Base-by-base conservation (phyloP, 2,329 filamentous ascomycete species). In the Calonectria crousiana region DNA sequence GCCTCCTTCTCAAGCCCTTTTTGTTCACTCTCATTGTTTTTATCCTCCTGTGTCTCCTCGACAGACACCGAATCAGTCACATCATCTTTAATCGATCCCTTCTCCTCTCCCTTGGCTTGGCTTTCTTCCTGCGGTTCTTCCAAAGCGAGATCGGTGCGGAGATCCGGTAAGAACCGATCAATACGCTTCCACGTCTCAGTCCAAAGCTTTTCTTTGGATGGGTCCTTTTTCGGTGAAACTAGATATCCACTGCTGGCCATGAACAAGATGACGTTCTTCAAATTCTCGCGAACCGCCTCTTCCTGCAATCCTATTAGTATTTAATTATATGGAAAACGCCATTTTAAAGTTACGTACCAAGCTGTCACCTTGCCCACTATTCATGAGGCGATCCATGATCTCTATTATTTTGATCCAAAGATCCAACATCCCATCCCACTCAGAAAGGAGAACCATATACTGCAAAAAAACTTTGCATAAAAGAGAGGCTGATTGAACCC, bases 401-500 rank as follows among this genome's bases (percentile, higher is more conserved):
- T 96, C 95, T 77, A 98, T 91, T 70, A 98, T 98, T 84, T 93
- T 93, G 58, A 97, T 87, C 97, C 97, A 99, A 14, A 98, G 89
- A 82, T 97, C 95, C 49, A 98, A 87, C 92, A 98, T 95, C 26
- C 95, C 95, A 28, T 96, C 94, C 91, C 95, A 96, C 78, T 95
- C 93, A 6, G 93, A 94, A 34, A 98, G 89, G 47, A 96, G 88
- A 2, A 96, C 95, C 4, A 98, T 89, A 83, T 98, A 98, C 83
- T 98, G 96, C 74, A 99, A 85, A 85, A 98, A 99, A 3, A 98
- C 96, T 84, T 97, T 98, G 88, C 95, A 98, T 18, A 99, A 89
- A 65, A 99, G 88, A 13, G 95, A 98, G 0, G 96, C 95, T 1
- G 95, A 95, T 81, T 98, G 95, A 0, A 98, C 95, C 53, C 97